Percentiles rank a stretch among this genome's conserved stretches.
Conservation (phyloP, 1,139 yeast species). For the Schizosaccharomyces versatilis region DNA sequence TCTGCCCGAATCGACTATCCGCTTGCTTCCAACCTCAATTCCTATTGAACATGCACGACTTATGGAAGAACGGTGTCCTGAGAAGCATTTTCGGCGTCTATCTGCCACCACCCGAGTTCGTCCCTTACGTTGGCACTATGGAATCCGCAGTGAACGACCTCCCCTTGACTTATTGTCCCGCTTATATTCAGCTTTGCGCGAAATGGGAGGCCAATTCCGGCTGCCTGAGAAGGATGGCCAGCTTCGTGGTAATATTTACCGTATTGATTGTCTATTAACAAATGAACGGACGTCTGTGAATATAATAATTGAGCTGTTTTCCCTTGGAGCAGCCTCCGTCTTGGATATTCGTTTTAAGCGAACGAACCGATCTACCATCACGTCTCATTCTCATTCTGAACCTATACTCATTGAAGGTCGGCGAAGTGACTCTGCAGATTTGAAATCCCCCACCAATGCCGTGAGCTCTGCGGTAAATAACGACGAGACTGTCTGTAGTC, state of each 20-base stretch:
- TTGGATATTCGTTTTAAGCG: background rate
- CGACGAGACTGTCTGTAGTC: background rate
- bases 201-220: background rate
- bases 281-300: conserved; percentile 17
- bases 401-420: no score
- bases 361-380: background rate
- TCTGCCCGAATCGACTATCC: background rate
- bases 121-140: background rate
- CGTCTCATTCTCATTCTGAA: no score
- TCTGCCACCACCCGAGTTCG: background rate
- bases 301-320: conserved; percentile 56
- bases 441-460: no score
- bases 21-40: background rate
- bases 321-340: background rate
- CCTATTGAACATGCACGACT: background rate
- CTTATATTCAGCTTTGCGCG: background rate
- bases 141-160: background rate
- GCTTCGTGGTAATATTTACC: background rate
- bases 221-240: background rate
- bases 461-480: background rate
- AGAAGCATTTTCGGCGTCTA: no score
- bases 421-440: no score
- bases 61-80: background rate
- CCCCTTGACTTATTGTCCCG: background rate
- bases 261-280: conserved; percentile 1